Conservation (phyloP, 2,329 filamentous ascomycete species). For the Cladosporium colombiae region DNA sequence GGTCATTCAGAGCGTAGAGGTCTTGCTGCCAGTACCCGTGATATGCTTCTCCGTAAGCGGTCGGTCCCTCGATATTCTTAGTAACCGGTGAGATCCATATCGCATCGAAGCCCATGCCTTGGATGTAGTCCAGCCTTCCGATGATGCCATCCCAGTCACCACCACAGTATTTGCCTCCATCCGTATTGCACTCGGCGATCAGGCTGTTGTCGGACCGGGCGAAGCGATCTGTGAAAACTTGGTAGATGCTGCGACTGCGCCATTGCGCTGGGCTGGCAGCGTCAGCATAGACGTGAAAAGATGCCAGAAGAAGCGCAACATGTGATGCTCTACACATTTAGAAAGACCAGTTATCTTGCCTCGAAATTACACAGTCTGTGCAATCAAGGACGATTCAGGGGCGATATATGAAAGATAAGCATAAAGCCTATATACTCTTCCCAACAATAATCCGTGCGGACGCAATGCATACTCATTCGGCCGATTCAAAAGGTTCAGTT, state of each 20-base stretch:
- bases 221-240: conserved; percentile 47
- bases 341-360: no score
- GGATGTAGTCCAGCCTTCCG: conserved; percentile 63
- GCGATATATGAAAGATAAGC: no score
- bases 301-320: no score
- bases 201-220: conserved; percentile 41
- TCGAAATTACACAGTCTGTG: no score
- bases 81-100: conserved; percentile 59
- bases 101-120: conserved; percentile 44
- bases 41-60: conserved; percentile 46
- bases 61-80: conserved; percentile 43
- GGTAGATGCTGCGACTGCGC: conserved; percentile 44
- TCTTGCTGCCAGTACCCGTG: conserved; percentile 60
- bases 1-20: conserved; percentile 43
- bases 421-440: no score
- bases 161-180: conserved; percentile 54
- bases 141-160: conserved; percentile 62
- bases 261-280: conserved; percentile 36
- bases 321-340: no score
- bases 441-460: no score
- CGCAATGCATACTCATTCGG: no score
- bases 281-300: background rate
- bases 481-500: no score
- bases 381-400: no score
- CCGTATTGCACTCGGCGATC: conserved; percentile 40